phyloP scores from a whole-genome alignment of 2,329 filamentous ascomycete species.

The Exophiala lecanii-corni region DNA sequence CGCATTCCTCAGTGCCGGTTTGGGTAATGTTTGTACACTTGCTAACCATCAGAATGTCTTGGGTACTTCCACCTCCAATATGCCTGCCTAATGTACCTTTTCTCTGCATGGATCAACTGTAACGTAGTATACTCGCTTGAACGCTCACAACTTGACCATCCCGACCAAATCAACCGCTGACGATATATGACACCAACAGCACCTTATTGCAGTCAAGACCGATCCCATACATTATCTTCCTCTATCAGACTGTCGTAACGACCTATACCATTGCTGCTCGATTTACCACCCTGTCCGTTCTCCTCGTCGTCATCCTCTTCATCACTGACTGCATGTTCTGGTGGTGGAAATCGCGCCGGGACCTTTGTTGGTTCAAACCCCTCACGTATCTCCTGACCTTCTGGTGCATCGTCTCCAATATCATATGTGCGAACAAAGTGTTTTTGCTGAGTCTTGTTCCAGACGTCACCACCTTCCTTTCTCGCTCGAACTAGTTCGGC shows the following conservation, averaged over 20 bases:
- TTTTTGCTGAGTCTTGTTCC: slow-evolving; percentile 45
- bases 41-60: no score
- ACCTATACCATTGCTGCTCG: slow-evolving; percentile 4
- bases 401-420: slow-evolving; percentile 19
- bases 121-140: no score
- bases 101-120: no score
- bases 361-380: slow-evolving; percentile 26
- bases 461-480: slow-evolving; percentile 58
- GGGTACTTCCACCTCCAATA: no score
- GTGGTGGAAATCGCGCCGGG: slow-evolving; percentile 20
- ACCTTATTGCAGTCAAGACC: not conserved
- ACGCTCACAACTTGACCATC: no score
- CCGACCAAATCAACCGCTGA: no score
- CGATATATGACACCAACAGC: no score
- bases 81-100: no score
- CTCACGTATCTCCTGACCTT: slow-evolving; percentile 24
- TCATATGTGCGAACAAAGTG: slow-evolving; percentile 26
- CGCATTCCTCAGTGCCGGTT: no score
- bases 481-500: slow-evolving; percentile 57
- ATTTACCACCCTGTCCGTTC: slow-evolving; percentile 3
- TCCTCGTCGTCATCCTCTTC: slow-evolving; percentile 20
- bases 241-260: slow-evolving; percentile 21
- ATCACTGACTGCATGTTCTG: slow-evolving; percentile 26
- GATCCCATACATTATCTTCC: slow-evolving; percentile 24
- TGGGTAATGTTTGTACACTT: no score